Conservation (phyloP, 345 rosid species). For the Boechera stricta region DNA sequence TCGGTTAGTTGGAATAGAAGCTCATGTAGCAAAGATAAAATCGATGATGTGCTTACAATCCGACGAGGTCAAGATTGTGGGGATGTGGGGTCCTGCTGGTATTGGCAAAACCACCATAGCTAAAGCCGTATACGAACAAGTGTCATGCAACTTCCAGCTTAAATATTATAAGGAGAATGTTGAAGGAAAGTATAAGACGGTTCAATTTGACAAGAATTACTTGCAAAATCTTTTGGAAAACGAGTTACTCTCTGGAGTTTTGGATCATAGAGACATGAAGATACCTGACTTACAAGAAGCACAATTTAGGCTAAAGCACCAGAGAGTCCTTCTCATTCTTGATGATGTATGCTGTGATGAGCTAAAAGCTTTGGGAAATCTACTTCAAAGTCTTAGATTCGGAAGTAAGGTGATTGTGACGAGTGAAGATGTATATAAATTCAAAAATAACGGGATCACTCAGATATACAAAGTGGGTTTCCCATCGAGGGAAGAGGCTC, state of each 20-base stretch:
- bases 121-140: constrained; percentile 1
- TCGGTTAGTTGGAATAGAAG: constrained; percentile 18
- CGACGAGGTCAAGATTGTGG: constrained; percentile 26
- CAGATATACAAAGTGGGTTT: constrained; percentile 23
- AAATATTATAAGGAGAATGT: background rate
- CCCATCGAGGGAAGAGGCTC: constrained; percentile 25
- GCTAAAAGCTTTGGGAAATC: background rate
- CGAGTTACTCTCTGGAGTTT: background rate
- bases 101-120: constrained; percentile 34
- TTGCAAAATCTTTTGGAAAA: constrained; percentile 2
- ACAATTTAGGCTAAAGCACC: background rate
- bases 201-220: background rate
- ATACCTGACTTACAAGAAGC: constrained; percentile 2
- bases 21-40: constrained; percentile 16
- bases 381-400: constrained; percentile 1
- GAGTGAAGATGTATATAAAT: background rate
- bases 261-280: constrained; percentile 22
- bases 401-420: constrained; percentile 29
- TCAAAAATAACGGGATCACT: background rate
- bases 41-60: constrained; percentile 13
- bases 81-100: constrained; percentile 18
- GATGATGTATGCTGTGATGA: background rate
- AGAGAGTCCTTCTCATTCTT: constrained; percentile 30
- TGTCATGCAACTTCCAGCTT: constrained; percentile 20
- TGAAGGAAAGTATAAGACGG: no score